Percentiles rank a stretch among this genome's conserved stretches.
Evolutionary conservation across 176 grass and related monocot species (phyloP).

Genomic region (Avena sativa): DNA sequence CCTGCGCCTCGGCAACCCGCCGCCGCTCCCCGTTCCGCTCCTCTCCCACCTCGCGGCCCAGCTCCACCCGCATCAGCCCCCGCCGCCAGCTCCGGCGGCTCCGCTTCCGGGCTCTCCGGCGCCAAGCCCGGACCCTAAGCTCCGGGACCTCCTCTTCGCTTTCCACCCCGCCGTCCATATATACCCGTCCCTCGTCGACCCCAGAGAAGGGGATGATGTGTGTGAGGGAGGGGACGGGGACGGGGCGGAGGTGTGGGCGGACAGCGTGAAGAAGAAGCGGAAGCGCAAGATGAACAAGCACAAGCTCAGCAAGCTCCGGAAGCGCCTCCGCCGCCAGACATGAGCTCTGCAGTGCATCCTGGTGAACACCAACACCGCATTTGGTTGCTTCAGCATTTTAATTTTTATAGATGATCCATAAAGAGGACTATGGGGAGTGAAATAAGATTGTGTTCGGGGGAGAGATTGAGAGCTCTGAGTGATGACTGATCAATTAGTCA

Average conservation of each 20-base stretch:
- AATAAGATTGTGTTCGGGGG: background rate
- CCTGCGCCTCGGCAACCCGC: conserved; percentile 32
- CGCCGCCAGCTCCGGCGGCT: background rate
- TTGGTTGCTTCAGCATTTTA: background rate
- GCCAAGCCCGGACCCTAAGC: conserved; percentile 7
- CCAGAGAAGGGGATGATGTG: background rate
- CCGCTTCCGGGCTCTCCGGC: background rate
- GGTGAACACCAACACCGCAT: conserved; percentile 33
- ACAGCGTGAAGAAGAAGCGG: conserved; percentile 99
- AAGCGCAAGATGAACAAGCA: conserved; percentile 99
- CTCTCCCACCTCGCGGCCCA: conserved; percentile 37
- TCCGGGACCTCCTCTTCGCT: conserved; percentile 47
- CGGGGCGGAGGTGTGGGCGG: conserved; percentile 64
- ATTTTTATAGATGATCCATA: background rate
- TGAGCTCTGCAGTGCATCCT: conserved; percentile 35
- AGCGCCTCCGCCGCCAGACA: conserved; percentile 78
- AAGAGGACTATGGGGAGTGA: background rate
- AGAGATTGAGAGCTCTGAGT: background rate
- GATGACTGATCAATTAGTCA: background rate
- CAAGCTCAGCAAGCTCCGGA: conserved; percentile 86
- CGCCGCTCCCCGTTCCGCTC: conserved; percentile 40
- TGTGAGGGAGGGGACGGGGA: background rate
- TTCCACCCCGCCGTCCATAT: conserved; percentile 51
- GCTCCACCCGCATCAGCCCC: background rate
- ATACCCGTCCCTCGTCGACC: conserved; percentile 47